Evolutionary conservation across 345 rosid genomes (phyloP), one percentile per base, ranked within the genome.

Genomic region (Gossypium herbaceum): DNA sequence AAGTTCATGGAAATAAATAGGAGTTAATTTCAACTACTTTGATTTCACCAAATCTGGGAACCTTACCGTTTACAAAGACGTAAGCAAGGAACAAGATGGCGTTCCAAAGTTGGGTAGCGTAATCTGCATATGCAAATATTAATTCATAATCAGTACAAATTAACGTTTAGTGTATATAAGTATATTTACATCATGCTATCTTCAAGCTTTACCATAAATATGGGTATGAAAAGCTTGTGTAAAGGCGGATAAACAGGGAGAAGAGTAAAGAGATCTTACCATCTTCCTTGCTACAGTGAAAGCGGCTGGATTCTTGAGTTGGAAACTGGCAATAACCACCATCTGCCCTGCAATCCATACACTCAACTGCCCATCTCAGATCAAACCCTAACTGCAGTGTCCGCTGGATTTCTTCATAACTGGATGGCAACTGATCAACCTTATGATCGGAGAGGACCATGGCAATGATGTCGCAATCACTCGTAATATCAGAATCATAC

Each of bases 361-460:
- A 85, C 73, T 71, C 84, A 47, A 75, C 55, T 5, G 84, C 73
- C 88, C 88, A 85, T 5, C 17, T 61, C 72, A 85, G 80, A 66
- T 85, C 84, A 71, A 82, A 82, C 59, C 88, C 88, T 15, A 29
- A 55, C 29, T 74, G 77, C 83, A 82, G 55, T 72, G 74, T 44
- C 73, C 13, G 11, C 79, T 50, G 22, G 34, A 85, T 79, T 15
- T 72, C 70, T 7, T 75, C 78, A 43, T 81, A 85, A 39, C 24
- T 43, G 6, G 16, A n/a, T 10, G 51, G 27, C 4, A 10, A 34
- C 41, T 34, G 7, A 13, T 43, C 44, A 43, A 10, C 51, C 17
- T 65, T 65, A 39, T n/a, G 20, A 43, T n/a, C 69, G 6, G 50
- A 1, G 25, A 65, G 27, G 22, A 44, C 50, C 69, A 43, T 43